Base-by-base conservation (phyloP, 2,329 filamentous ascomycete species). In the Stachybotrys elegans region DNA sequence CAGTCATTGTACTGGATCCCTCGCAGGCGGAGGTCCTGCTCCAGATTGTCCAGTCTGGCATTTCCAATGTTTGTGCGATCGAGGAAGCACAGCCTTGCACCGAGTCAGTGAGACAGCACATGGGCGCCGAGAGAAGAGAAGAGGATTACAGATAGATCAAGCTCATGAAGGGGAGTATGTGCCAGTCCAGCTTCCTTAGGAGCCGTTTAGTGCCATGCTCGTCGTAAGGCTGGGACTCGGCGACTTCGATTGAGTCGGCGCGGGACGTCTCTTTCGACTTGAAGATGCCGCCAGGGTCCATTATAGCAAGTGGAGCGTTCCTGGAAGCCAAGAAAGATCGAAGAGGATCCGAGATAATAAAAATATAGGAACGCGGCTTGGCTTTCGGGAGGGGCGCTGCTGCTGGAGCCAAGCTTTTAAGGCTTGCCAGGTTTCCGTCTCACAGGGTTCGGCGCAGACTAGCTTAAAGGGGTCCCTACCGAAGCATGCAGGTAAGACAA, bases 51-150 rank as follows among this genome's bases (percentile, higher is more conserved):
- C 6, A 46, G 34, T 9, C 36, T 22, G 16, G 44, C 44, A 63
- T 70, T 70, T 35, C 85, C 84, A 45, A 88, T 84, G 56, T 89
- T 88, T 11, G 84, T 86, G 3, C 81, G 70, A 55, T 82, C 78
- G 23, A 88, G 70, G 57, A 86, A 87, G 40, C 80, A 80, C 36
- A 85, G 71, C 9, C 34, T 36, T 6, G 12, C 19, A 11, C 34
- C 6, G 21, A 13, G 34, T 36, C n/a, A 36, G 34, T 36, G 13
- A 6, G 16, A 19, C 21, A 36, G 14, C 34, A 17, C 14, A 19
- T 19, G 34, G 13, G 12, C 9, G 6, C 5, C 16, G 9, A 6
- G n/a, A 12, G 12, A 36, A 6, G n/a, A 6, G 4, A 8, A 5
- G 34, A 4, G n/a, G 12, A 16, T 19, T 13, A 36, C 34, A 36